A percentile compares a stretch with the other conserved stretches of the same genome.
phyloP scores from a whole-genome alignment of 352 stramenopile genomes.

The Globisporangium acanthophoron region DNA sequence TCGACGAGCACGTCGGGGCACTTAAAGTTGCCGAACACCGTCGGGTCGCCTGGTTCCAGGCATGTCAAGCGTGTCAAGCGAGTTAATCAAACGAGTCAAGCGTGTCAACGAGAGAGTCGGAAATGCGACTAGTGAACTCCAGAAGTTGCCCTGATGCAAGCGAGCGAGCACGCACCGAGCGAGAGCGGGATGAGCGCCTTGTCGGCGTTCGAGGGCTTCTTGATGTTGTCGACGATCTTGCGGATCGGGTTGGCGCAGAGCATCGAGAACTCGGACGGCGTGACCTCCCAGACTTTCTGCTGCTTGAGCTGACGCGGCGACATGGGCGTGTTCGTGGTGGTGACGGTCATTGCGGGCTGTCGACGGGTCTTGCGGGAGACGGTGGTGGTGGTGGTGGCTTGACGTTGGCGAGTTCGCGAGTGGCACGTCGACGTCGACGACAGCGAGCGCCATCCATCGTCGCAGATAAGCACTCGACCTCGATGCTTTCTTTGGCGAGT shows the following conservation, averaged over 20 bases:
- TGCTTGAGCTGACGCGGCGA: constrained; percentile 34
- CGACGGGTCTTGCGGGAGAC: too few relatives aligned
- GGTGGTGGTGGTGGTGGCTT: too few relatives aligned
- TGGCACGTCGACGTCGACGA: too few relatives aligned
- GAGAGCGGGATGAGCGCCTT: constrained; percentile 92
- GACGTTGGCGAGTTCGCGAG: too few relatives aligned
- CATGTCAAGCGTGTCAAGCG: not conserved
- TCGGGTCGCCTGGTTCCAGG: constrained; percentile 79
- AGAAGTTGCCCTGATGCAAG: not conserved
- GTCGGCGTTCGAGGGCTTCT: constrained; percentile 78
- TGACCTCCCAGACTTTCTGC: constrained; percentile 57
- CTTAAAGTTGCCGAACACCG: constrained; percentile 90
- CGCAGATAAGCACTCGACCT: too few relatives aligned
- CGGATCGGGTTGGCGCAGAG: constrained; percentile 90
- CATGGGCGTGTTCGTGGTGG: not conserved
- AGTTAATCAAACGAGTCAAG: not conserved
- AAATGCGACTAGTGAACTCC: not conserved
- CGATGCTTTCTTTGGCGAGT: too few relatives aligned
- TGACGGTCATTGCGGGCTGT: too few relatives aligned
- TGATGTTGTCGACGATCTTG: constrained; percentile 94
- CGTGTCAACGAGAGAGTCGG: constrained; percentile 3
- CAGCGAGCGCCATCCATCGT: too few relatives aligned
- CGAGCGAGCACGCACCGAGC: constrained; percentile 52
- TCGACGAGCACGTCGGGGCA: constrained; percentile 85
- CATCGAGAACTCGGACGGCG: constrained; percentile 63